phyloP scores from a whole-genome alignment of 345 rosid species.

The Rhodamnia rubescens region DNA sequence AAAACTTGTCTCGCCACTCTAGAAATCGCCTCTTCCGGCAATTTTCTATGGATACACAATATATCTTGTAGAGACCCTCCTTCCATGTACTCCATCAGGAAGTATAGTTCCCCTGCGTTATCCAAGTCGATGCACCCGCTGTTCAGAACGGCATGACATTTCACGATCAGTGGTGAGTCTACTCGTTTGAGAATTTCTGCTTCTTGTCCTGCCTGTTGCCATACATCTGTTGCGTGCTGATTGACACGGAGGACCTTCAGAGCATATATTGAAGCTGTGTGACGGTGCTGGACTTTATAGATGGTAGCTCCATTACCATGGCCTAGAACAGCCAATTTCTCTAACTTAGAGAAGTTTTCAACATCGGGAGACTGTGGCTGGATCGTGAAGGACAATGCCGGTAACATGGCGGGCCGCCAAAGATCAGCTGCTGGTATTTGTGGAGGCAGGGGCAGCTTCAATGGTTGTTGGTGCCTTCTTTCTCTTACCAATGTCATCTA shows the following conservation, averaged over 20 bases:
- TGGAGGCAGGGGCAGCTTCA: constrained; percentile 8
- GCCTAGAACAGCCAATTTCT: constrained; percentile 45
- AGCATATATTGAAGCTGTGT: constrained; percentile 23
- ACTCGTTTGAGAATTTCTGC: constrained; percentile 42
- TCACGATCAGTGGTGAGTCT: constrained; percentile 34
- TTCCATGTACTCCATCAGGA: constrained; percentile 63
- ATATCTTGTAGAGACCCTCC: constrained; percentile 33
- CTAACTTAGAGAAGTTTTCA: constrained; percentile 14
- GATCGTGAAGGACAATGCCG: constrained; percentile 5
- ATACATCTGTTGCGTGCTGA: constrained; percentile 1
- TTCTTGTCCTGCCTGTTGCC: constrained; percentile 25
- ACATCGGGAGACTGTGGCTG: constrained; percentile 26
- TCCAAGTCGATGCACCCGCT: neutral
- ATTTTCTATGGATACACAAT: constrained; percentile 2
- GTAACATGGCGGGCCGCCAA: neutral
- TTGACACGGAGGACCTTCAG: constrained; percentile 38
- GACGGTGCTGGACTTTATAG: constrained; percentile 39
- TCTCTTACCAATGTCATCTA: constrained; percentile 54
- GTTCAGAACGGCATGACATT: constrained; percentile 34
- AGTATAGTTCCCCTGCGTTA: constrained; percentile 24
- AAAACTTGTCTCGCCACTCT: constrained; percentile 23
- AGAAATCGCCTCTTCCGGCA: constrained; percentile 27
- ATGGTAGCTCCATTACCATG: constrained; percentile 49
- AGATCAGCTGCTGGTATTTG: constrained; percentile 6
- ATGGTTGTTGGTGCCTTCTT: constrained; percentile 46